Base-by-base conservation (phyloP, 768 basidiomycete genomes). In the Leucosporidium scottii region DNA sequence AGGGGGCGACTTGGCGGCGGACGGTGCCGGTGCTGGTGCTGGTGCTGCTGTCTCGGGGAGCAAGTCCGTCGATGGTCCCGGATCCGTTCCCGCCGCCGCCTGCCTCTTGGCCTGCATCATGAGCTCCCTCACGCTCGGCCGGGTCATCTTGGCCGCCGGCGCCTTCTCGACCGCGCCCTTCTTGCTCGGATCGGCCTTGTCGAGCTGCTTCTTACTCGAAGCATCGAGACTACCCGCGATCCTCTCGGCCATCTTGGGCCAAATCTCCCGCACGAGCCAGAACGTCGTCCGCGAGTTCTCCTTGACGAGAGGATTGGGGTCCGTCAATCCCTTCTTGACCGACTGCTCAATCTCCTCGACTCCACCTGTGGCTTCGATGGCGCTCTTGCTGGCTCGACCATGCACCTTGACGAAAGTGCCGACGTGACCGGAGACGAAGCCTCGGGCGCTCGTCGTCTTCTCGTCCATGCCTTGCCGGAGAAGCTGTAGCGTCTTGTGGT, bases 231-330 rank as follows among this genome's bases (percentile, higher is more conserved):
- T 76, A 61, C 85, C 84, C 66, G 92, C 73, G 61, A 97, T 84
- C 18, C 78, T 74, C 15, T 76, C 76, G n/a, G 85, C 91, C 64
- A 83, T 81, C 51, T 87, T 86, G 48, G 83, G 82, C 91, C 92
- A 97, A 3, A 90, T 78, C 4, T 79, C 78, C 55, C 90, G 82
- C 73, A 90, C 91, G 44, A 81, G 79, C 93, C 94, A 97, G 78
- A 88, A 99, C 34, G 83, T 79, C 3, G 80, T 75, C 39, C 96
- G 84, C 2, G 86, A 86, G 51, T 79, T 81, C 74, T 92, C 91
- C 66, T 86, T 82, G 27, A 92, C 92, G 49, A 82, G 81, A 23
- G 90, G 86, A 77, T 90, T 96, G 4, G 87, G 78, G 77, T 99
- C 96, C 1, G 75, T 82, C 56, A 99, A 77, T 4, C 85, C 83